phyloP scores from a whole-genome alignment of 2,329 filamentous ascomycete genomes.

The Monilinia fructigena region DNA sequence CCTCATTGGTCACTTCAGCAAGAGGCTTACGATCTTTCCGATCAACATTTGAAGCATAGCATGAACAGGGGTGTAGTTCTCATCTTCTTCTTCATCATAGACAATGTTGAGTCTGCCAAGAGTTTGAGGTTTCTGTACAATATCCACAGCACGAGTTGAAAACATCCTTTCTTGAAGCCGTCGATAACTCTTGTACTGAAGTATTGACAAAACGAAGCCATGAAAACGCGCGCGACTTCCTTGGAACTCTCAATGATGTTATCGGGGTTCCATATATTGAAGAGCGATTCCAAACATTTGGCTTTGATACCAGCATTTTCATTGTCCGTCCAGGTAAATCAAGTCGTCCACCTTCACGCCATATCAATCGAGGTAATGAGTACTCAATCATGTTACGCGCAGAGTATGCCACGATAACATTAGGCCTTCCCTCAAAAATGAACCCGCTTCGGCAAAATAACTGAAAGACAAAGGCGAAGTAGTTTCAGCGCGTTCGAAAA shows the following conservation, averaged over 20 bases:
- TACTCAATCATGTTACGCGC: slow-evolving; percentile 85
- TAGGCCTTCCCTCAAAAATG: slow-evolving; percentile 87
- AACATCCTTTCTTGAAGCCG: slow-evolving; percentile 65
- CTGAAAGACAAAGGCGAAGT: slow-evolving; percentile 79
- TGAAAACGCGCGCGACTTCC: slow-evolving; percentile 69
- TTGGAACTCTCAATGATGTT: slow-evolving; percentile 66
- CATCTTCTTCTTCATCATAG: slow-evolving; percentile 65
- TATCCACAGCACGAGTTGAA: slow-evolving; percentile 70
- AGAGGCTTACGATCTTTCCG: slow-evolving; percentile 66
- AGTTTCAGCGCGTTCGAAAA: slow-evolving; percentile 93
- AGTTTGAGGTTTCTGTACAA: slow-evolving; percentile 55
- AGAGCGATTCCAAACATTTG: slow-evolving; percentile 73
- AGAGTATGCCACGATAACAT: slow-evolving; percentile 81
- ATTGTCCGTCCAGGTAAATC: slow-evolving; percentile 74
- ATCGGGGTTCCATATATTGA: slow-evolving; percentile 88
- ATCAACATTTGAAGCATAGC: slow-evolving; percentile 79
- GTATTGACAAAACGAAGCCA: slow-evolving; percentile 85
- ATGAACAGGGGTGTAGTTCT: slow-evolving; percentile 67
- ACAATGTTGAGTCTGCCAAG: slow-evolving; percentile 64
- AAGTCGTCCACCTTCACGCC: slow-evolving; percentile 74
- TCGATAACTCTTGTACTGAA: slow-evolving; percentile 70
- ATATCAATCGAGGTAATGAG: slow-evolving; percentile 76
- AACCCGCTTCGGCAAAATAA: slow-evolving; percentile 93
- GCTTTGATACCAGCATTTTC: slow-evolving; percentile 73
- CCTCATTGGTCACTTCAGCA: slow-evolving; percentile 68